Base-by-base conservation (phyloP, 129 eudicot genomes). In the Chrysanthemum seticuspe region DNA sequence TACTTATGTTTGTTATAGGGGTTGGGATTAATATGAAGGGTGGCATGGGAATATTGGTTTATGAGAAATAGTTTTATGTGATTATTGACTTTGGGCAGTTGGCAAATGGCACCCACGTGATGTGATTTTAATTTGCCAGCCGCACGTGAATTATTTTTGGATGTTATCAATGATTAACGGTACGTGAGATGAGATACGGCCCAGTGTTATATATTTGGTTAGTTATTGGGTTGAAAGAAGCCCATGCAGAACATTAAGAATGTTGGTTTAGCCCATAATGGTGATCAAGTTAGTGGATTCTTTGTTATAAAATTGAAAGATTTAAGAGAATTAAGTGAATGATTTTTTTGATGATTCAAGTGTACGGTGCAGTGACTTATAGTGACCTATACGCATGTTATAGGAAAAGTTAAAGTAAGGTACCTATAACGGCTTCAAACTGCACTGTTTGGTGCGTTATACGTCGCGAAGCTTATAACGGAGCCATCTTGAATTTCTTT, bases 51-150 rank as follows among this genome's bases (percentile, higher is more conserved):
- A n/a, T 76, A 53, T 25, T 45, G 3, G 1, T 7, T 58, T 3
- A 13, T 6, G 11, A 60, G 68, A 16, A 48, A 27, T 45, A 25
- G 15, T 10, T 47, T 18, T 68, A 5, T 68, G 53, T 76, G 74
- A 16, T 76, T 68, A 47, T 76, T 76, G 80, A 76, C 80, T 76
- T 78, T 63, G 77, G 82, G 82, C 74, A 78, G 78, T 78, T 78
- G 78, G 82, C 68, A 78, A 78, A 78, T 78, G 82, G 74, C 45
- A 72, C 82, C 82, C 78, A 78, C 82, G 82, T 78, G 82, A 78
- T 72, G 78, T 48, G 82, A 19, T 19, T 54, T 78, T 25, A 64
- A 65, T 72, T 72, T 72, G 3, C 78, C 63, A 72, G 56, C 82
- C 78, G 69, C 82, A 78, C 82, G 82, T 78, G 82, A 78, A 78